Conservation (phyloP, 1,284 basidiomycete genomes). For the Athelia psychrophila region DNA sequence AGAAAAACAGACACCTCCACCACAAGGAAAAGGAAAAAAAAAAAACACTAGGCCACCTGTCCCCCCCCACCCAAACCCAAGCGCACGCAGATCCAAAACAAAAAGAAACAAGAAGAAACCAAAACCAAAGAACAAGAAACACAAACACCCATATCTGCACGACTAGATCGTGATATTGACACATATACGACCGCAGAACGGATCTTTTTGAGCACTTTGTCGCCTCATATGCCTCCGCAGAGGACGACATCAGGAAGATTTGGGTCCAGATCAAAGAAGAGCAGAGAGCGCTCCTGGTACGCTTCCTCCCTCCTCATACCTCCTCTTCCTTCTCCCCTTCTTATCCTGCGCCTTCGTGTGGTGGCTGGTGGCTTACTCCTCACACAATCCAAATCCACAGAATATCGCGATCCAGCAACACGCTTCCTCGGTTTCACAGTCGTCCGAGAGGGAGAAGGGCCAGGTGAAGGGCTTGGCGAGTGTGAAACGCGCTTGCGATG, state of each 20-base stretch:
- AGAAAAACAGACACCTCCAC: neutral
- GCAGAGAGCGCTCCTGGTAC: neutral
- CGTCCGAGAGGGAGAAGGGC: neutral
- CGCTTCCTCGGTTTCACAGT: neutral
- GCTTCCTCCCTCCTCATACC: neutral
- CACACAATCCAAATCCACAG: neutral
- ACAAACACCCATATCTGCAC: too few species aligned
- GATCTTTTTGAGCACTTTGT: neutral
- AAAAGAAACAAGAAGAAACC: neutral
- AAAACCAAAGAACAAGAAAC: neutral
- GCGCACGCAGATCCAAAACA: too few species aligned
- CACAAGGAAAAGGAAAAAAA: neutral
- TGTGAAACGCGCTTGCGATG: neutral
- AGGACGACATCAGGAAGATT: neutral
- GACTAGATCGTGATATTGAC: neutral
- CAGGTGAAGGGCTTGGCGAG: neutral
- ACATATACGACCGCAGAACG: neutral
- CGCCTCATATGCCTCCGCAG: neutral
- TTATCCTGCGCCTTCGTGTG: too few species aligned
- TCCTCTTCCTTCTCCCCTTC: neutral
- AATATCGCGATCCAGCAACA: neutral
- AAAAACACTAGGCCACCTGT: neutral
- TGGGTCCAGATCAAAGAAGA: neutral
- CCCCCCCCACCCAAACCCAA: neutral
- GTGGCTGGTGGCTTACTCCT: neutral